phyloP scores from a whole-genome alignment of 2,329 filamentous ascomycete species.

The Sclerotinia nivalis region DNA sequence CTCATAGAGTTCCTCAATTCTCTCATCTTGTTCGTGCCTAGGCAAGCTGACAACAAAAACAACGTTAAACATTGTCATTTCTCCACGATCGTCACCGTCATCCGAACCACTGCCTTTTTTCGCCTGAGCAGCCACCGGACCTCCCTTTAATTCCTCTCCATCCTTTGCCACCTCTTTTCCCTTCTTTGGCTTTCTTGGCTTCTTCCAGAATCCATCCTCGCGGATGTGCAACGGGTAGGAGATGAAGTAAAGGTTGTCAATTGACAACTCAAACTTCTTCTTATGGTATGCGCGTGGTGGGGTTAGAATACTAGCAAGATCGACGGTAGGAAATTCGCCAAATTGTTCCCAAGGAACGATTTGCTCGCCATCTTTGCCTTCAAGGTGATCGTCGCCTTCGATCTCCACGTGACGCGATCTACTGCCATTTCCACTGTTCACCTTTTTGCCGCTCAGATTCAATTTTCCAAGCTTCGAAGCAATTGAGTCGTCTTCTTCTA shows the following conservation, averaged over 20 bases:
- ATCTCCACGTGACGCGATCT: slow-evolving; percentile 33
- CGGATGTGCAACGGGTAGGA: slow-evolving; percentile 83
- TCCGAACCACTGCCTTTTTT: slow-evolving; percentile 38
- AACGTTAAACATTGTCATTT: slow-evolving; percentile 96
- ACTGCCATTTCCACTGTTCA: slow-evolving; percentile 6
- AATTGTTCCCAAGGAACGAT: slow-evolving; percentile 71
- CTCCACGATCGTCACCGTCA: slow-evolving; percentile 36
- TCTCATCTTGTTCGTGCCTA: slow-evolving; percentile 71
- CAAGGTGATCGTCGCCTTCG: slow-evolving; percentile 47
- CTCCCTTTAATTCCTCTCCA: slow-evolving; percentile 26
- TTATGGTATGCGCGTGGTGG: slow-evolving; percentile 78
- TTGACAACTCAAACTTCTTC: slow-evolving; percentile 75
- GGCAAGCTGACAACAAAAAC: slow-evolving; percentile 88
- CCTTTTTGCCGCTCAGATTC: slow-evolving; percentile 24
- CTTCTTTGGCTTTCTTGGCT: slow-evolving; percentile 49
- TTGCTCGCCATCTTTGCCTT: slow-evolving; percentile 57
- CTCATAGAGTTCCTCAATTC: slow-evolving; percentile 78
- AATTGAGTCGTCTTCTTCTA: slow-evolving; percentile 55
- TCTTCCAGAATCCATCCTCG: slow-evolving; percentile 75
- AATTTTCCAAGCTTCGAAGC: slow-evolving; percentile 29
- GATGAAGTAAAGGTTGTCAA: slow-evolving; percentile 78
- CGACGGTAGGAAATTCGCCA: slow-evolving; percentile 71
- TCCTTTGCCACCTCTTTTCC: slow-evolving; percentile 33
- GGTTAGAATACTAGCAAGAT: slow-evolving; percentile 77
- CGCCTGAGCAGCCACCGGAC: slow-evolving; percentile 21